Base-by-base conservation (phyloP, 345 rosid genomes). In the Syzygium grande region DNA sequence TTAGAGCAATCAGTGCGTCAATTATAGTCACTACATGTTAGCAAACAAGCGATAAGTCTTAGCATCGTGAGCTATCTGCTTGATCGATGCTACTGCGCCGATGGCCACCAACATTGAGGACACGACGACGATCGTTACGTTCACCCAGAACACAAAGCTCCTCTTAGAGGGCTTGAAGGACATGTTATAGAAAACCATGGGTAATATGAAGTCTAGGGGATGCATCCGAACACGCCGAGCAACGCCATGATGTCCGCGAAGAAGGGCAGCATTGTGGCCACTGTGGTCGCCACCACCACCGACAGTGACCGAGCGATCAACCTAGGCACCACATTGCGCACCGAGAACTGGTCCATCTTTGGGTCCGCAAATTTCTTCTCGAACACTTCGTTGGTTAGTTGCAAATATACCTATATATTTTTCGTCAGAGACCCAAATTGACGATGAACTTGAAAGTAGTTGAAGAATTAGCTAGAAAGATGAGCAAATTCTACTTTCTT, bases 251-350 rank as follows among this genome's bases (percentile, higher is more conserved):
- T 90, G 87, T 93, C 95, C 58, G 93, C 93, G 41, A 94, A 93
- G 90, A 94, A 93, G 19, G 96, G 96, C 53, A 94, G 27, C 93
- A 91, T 92, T 34, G 93, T 90, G 5, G 96, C 94, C 19, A 94
- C 2, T 2, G 46, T 5, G 6, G 92, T 87, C 2, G 92, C 94
- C 0, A 83, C 65, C 52, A 91, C 85, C 85, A 92, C 92, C 1
- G 93, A 86, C 1, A 93, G 59, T 0, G 94, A 92, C 38, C 94
- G 87, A 21, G 86, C 85, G 2, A 94, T 55, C 73, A 93, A 49
- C 88, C 93, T 86, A 2, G 96, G 95, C 41, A 91, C 51, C 8
- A 91, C 84, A 27, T 92, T 94, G 10, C 95, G 90, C 1, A 80
- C 21, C 0, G 95, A 92, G 89, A 92, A 93, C 63, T 93, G 94